phyloP scores from a whole-genome alignment of 495 filamentous ascomycete genomes.

The Penicillium simplicissimum region DNA sequence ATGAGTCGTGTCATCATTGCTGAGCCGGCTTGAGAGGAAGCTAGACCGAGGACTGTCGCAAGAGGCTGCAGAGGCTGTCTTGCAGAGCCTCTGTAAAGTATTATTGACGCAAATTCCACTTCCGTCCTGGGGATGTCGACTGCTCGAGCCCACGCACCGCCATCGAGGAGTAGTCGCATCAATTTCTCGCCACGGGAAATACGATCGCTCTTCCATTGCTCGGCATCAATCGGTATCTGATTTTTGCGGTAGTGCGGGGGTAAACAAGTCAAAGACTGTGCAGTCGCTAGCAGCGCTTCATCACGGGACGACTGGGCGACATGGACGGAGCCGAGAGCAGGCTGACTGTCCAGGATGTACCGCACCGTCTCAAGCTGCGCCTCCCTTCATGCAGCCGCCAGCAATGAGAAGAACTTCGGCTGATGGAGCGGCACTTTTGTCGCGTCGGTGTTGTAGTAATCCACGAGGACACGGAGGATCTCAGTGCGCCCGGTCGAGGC shows the following conservation, averaged over 20 bases:
- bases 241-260: not conserved
- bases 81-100: not conserved
- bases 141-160: slow-evolving; percentile 2
- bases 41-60: slow-evolving; percentile 4
- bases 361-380: not conserved
- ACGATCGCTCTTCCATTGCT: not conserved
- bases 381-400: not conserved
- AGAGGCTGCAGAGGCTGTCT: not conserved
- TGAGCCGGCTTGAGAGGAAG: slow-evolving; percentile 1
- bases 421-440: not conserved
- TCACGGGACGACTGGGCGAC: not conserved
- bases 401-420: not conserved
- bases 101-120: not conserved
- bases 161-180: slow-evolving; percentile 1
- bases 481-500: not conserved
- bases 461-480: not conserved
- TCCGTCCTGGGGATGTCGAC: not conserved
- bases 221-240: not conserved
- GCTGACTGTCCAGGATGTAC: not conserved
- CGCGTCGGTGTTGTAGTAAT: not conserved
- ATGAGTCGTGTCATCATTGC: not conserved
- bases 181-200: not conserved
- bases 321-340: not conserved
- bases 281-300: not conserved
- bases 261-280: not conserved